Conservation (phyloP, 768 basidiomycete species). For the Grammothele lineata region DNA sequence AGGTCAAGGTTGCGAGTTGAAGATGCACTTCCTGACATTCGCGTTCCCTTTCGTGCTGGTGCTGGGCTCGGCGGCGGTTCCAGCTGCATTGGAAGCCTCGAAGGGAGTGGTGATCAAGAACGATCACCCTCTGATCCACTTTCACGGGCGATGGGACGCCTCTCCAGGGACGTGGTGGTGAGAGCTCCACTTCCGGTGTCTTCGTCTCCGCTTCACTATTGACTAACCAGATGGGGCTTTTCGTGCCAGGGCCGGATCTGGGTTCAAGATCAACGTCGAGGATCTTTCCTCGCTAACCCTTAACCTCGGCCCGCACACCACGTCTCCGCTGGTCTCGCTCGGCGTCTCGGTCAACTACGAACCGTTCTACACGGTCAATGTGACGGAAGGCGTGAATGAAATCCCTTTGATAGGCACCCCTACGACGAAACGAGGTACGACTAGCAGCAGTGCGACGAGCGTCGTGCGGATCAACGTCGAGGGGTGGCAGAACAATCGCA, state of each 20-base stretch:
- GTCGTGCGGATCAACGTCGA: constrained; percentile 47
- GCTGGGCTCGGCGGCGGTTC: neutral
- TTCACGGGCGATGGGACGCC: constrained; percentile 49
- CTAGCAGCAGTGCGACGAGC: constrained; percentile 11
- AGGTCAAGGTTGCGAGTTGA: no score
- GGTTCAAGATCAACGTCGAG: constrained; percentile 45
- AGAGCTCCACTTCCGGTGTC: constrained; percentile 7
- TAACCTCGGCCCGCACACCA: constrained; percentile 47
- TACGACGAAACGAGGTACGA: neutral
- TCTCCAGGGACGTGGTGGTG: constrained; percentile 56
- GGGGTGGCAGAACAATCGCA: constrained; percentile 57
- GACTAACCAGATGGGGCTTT: neutral
- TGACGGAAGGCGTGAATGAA: constrained; percentile 40
- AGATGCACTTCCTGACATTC: neutral
- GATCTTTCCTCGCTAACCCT: constrained; percentile 40
- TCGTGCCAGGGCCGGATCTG: constrained; percentile 44
- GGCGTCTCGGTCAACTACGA: constrained; percentile 48
- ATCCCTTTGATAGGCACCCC: constrained; percentile 31
- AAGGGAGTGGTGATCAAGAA: constrained; percentile 25
- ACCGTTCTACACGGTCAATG: constrained; percentile 42
- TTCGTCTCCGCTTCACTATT: constrained; percentile 4
- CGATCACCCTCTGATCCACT: constrained; percentile 41
- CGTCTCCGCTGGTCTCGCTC: constrained; percentile 39
- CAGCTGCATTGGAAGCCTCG: neutral
- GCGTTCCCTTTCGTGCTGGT: neutral